Conservation (phyloP, 2,329 filamentous ascomycete species). For the Fusarium sp. region DNA sequence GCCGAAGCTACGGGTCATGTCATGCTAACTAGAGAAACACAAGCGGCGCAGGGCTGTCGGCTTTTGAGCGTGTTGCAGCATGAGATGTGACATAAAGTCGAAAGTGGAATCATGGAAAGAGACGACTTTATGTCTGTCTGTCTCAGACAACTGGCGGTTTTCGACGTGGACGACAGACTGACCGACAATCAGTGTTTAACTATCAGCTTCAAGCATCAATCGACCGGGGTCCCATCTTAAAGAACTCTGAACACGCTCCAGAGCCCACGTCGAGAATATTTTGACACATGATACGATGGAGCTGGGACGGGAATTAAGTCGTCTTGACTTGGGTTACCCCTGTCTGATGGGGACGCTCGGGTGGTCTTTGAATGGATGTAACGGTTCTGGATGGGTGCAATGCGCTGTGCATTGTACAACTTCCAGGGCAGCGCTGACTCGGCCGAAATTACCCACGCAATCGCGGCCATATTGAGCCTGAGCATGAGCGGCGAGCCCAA, state of each 20-base stretch:
- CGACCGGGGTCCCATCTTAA: constrained; percentile 18
- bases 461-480: constrained; percentile 28
- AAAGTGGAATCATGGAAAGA: constrained; percentile 25
- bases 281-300: constrained; percentile 26
- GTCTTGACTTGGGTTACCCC: constrained; percentile 35
- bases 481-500: constrained; percentile 25
- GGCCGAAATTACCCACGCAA: constrained; percentile 42
- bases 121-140: not conserved
- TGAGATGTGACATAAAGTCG: constrained; percentile 32
- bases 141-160: constrained; percentile 2
- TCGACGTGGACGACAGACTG: constrained; percentile 10
- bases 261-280: constrained; percentile 14
- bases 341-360: constrained; percentile 34
- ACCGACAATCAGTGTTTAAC: constrained; percentile 10
- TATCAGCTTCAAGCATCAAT: constrained; percentile 7
- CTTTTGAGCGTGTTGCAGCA: constrained; percentile 11
- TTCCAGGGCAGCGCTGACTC: constrained; percentile 33
- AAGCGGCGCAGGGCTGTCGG: constrained; percentile 15
- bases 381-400: constrained; percentile 28
- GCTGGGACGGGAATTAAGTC: constrained; percentile 23
- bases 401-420: constrained; percentile 40
- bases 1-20: constrained; percentile 3
- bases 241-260: constrained; percentile 6
- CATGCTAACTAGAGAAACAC: not conserved
- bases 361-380: constrained; percentile 35